Evolutionary conservation across 352 stramenopile species (phyloP).

Genomic region (Phytopythium cucurbitacearum): DNA sequence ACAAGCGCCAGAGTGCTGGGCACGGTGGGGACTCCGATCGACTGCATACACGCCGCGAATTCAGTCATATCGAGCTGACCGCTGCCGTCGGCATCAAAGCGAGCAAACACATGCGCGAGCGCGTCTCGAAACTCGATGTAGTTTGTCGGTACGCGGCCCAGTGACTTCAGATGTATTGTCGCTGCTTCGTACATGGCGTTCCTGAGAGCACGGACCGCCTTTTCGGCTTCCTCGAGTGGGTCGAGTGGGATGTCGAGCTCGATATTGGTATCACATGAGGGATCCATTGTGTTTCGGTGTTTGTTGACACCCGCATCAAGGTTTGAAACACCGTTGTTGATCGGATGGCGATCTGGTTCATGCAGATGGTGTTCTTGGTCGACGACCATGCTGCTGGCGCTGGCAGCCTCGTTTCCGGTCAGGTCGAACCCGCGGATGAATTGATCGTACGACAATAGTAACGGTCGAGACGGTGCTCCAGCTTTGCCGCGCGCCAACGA

Average conservation of each 20-base stretch:
- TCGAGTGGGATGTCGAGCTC: too few relatives aligned
- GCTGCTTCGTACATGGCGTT: constrained; percentile 38
- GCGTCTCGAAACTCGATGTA: constrained; percentile 56
- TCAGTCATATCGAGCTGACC: constrained; percentile 52
- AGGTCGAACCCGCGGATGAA: constrained; percentile 62
- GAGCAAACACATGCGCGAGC: constrained; percentile 40
- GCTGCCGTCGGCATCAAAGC: constrained; percentile 52
- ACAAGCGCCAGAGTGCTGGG: constrained; percentile 40
- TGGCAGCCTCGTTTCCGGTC: background rate
- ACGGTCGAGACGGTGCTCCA: constrained; percentile 23
- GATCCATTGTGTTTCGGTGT: too few relatives aligned
- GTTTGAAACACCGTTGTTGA: too few relatives aligned
- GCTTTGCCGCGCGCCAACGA: constrained; percentile 47
- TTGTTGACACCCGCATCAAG: too few relatives aligned
- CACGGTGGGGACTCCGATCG: constrained; percentile 41
- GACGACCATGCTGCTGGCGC: too few relatives aligned
- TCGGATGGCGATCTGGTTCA: too few relatives aligned
- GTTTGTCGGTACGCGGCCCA: constrained; percentile 19
- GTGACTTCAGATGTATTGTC: constrained; percentile 15
- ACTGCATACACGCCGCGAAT: constrained; percentile 40
- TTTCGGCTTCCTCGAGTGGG: too few relatives aligned
- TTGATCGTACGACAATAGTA: constrained; percentile 39
- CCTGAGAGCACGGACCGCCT: constrained; percentile 18
- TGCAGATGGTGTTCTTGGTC: background rate
- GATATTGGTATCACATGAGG: too few relatives aligned